Conservation (phyloP, 2,329 filamentous ascomycete genomes). For the Emmonsiellopsis sp. region DNA sequence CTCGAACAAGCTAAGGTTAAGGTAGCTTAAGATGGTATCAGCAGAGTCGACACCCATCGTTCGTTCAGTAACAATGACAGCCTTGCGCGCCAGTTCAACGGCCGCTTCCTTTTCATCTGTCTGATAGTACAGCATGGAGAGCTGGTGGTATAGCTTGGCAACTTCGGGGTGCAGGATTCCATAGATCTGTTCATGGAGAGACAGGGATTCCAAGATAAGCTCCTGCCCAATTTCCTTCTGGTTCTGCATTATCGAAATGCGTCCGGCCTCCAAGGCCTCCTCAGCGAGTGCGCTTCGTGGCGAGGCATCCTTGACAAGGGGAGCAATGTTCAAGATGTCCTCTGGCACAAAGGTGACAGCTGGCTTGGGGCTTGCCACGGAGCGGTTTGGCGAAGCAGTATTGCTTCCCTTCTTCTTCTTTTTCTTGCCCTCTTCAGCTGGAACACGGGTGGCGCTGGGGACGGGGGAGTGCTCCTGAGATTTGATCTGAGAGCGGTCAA, state of each 20-base stretch:
- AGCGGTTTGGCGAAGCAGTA: constrained; percentile 38
- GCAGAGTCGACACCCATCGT: constrained; percentile 89
- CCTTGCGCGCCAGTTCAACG: constrained; percentile 90
- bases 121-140: constrained; percentile 94
- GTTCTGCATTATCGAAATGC: constrained; percentile 89
- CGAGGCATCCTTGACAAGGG: constrained; percentile 86
- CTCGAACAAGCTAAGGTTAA: constrained; percentile 90
- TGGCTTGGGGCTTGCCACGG: constrained; percentile 36
- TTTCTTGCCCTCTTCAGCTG: constrained; percentile 37
- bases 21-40: constrained; percentile 89
- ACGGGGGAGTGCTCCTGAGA: constrained; percentile 25
- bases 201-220: constrained; percentile 87
- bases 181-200: constrained; percentile 96
- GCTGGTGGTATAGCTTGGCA: constrained; percentile 83
- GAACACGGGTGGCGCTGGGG: constrained; percentile 29
- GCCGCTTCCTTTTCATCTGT: constrained; percentile 96
- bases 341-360: constrained; percentile 65
- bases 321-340: constrained; percentile 87
- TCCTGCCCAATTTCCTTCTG: constrained; percentile 96
- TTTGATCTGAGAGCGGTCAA: constrained; percentile 41
- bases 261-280: constrained; percentile 89
- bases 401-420: constrained; percentile 52
- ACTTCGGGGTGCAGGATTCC: constrained; percentile 95
- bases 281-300: constrained; percentile 86
- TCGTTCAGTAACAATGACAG: constrained; percentile 89